A percentile compares a stretch with the other conserved stretches of the same genome.
Evolutionary conservation across 2,329 filamentous ascomycete genomes (phyloP).

Genomic region (Xylaria sp.): DNA sequence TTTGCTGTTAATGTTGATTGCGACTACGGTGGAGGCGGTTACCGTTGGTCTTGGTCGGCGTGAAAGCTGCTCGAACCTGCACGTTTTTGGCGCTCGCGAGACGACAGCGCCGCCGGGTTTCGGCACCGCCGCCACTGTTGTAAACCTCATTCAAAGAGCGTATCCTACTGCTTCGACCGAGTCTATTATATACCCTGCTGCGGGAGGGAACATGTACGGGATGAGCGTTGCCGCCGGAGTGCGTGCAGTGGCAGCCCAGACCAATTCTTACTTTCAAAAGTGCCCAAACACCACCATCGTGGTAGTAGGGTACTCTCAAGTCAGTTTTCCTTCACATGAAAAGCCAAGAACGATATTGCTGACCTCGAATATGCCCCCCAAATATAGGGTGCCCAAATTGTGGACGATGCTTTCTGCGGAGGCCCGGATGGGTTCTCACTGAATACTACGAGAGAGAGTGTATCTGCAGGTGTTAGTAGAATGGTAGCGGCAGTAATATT

Average conservation of each 20-base stretch:
- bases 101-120: slow-evolving; percentile 60
- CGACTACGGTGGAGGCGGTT: slow-evolving; percentile 5
- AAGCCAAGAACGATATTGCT: neutral
- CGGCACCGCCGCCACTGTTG: slow-evolving; percentile 57
- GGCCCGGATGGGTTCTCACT: slow-evolving; percentile 63
- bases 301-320: slow-evolving; percentile 71
- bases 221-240: slow-evolving; percentile 64
- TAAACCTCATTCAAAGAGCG: slow-evolving; percentile 55
- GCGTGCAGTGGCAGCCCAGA: slow-evolving; percentile 59
- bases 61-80: slow-evolving; percentile 55
- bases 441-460: slow-evolving; percentile 56
- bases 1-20: slow-evolving; percentile 13
- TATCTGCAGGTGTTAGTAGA: slow-evolving; percentile 58
- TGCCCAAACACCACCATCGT: slow-evolving; percentile 67
- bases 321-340: slow-evolving; percentile 43
- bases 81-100: slow-evolving; percentile 63
- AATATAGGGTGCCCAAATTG: slow-evolving; percentile 67
- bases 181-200: slow-evolving; percentile 64
- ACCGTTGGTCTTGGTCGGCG: slow-evolving; percentile 13
- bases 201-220: slow-evolving; percentile 64
- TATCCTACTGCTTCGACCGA: slow-evolving; percentile 56
- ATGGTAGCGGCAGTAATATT: slow-evolving; percentile 69
- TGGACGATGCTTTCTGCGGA: slow-evolving; percentile 70
- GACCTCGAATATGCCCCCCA: neutral
- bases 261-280: slow-evolving; percentile 61